phyloP scores from a whole-genome alignment of 2,329 filamentous ascomycete genomes.

The Sclerotinia minor region DNA sequence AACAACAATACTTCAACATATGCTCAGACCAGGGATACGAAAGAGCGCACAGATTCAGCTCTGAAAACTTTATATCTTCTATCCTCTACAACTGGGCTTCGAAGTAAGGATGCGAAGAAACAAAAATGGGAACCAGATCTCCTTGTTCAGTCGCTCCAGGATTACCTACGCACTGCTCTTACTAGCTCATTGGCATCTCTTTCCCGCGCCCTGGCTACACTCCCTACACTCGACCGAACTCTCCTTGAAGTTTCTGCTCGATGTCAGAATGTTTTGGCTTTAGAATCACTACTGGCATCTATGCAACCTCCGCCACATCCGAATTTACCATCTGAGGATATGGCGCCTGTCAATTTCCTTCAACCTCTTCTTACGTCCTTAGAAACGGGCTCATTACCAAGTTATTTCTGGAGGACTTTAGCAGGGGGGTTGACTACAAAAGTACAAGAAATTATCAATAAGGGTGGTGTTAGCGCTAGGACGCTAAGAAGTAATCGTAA shows the following conservation, averaged over 20 bases:
- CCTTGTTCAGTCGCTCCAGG: conserved; percentile 74
- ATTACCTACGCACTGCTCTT: conserved; percentile 77
- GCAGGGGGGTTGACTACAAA: conserved; percentile 73
- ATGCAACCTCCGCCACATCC: conserved; percentile 70
- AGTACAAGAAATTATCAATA: conserved; percentile 79
- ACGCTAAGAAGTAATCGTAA: conserved; percentile 76
- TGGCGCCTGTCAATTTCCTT: conserved; percentile 55
- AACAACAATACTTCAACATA: conserved; percentile 55
- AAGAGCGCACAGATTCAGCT: conserved; percentile 70
- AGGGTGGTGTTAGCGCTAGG: conserved; percentile 80
- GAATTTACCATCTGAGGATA: conserved; percentile 48
- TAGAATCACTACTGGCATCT: conserved; percentile 73
- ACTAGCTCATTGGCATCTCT: conserved; percentile 76
- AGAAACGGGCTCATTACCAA: conserved; percentile 82
- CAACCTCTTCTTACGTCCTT: conserved; percentile 73
- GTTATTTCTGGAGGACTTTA: conserved; percentile 91
- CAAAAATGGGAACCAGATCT: conserved; percentile 58
- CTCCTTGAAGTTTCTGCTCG: conserved; percentile 77
- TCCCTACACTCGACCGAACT: conserved; percentile 79
- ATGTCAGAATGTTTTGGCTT: conserved; percentile 87
- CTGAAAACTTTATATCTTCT: conserved; percentile 77
- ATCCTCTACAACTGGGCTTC: conserved; percentile 62
- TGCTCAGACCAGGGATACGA: conserved; percentile 70
- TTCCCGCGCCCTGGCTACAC: conserved; percentile 71
- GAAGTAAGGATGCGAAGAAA: conserved; percentile 45